These are phyloP conservation scores for Chenopodium berlandieri DNA, from an alignment of 148 eudicot species.

Conservation along the genomic window DNA sequence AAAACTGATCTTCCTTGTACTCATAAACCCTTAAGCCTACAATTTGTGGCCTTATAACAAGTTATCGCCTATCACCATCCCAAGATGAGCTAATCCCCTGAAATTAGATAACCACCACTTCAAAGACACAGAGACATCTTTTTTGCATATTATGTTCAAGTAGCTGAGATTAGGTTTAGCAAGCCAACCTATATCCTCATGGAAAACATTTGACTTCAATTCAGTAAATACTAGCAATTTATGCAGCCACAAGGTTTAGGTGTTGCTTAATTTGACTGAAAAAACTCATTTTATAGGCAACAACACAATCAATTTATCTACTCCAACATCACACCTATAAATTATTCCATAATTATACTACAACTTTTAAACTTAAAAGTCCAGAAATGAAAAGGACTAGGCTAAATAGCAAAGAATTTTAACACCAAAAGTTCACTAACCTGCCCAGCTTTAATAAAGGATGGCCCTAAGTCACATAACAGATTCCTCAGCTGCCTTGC, in stretches of 20 bases:
- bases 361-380: neutral
- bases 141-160: neutral
- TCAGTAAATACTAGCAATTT: neutral
- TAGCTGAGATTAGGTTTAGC: neutral
- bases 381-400: neutral
- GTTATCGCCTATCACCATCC: neutral
- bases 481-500: slow-evolving; percentile 91
- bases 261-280: neutral
- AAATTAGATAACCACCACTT: neutral
- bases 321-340: neutral
- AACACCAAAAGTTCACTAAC: slow-evolving; percentile 33
- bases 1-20: neutral
- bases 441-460: slow-evolving; percentile 99
- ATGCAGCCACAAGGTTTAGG: slow-evolving; percentile 3
- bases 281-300: neutral
- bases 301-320: neutral
- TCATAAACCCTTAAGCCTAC: neutral
- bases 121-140: neutral
- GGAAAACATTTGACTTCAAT: neutral
- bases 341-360: neutral
- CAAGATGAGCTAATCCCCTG: neutral
- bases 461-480: slow-evolving; percentile 84
- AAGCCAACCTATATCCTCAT: neutral
- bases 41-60: neutral
- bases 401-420: neutral